phyloP scores from a whole-genome alignment of 495 filamentous ascomycete species.

The Rusavskia elegans region DNA sequence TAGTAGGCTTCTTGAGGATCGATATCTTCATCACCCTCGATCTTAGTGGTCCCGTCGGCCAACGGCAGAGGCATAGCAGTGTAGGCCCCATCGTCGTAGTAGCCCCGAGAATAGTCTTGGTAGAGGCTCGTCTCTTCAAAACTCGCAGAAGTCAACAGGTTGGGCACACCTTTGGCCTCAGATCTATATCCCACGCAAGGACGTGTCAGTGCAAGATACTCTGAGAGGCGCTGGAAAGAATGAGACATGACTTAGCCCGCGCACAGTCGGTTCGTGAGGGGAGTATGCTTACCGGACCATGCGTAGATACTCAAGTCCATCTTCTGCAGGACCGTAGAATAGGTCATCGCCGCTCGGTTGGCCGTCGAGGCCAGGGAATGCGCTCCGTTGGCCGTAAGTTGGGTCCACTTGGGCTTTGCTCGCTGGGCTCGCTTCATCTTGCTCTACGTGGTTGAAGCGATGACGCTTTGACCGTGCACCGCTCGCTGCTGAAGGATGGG shows the following conservation, averaged over 20 bases:
- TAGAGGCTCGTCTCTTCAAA: conserved; percentile 22
- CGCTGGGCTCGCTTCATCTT: background rate
- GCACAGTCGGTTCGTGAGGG: no score
- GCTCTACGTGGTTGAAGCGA: background rate
- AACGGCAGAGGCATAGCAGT: conserved; percentile 23
- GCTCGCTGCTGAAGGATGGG: background rate
- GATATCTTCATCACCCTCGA: conserved; percentile 2
- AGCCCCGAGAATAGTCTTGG: conserved; percentile 25
- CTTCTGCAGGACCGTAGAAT: conserved; percentile 33
- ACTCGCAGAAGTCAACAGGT: conserved; percentile 38
- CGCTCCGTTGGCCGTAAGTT: conserved; percentile 58
- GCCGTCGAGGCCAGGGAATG: conserved; percentile 59
- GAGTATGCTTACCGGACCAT: conserved; percentile 55
- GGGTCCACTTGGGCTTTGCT: conserved; percentile 32
- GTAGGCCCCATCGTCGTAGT: conserved; percentile 59
- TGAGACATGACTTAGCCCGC: no score
- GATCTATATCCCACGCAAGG: conserved; percentile 29
- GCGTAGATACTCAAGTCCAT: conserved; percentile 60
- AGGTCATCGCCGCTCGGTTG: conserved; percentile 28
- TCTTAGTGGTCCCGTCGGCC: background rate
- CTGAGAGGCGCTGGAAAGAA: no score
- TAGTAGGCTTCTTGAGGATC: conserved; percentile 44
- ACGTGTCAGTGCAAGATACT: background rate
- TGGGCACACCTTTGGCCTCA: conserved; percentile 55
- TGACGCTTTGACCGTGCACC: background rate